Percentiles rank a stretch among this genome's conserved stretches.
These are phyloP conservation scores for Fusarium marasasianum DNA, from an alignment of 2,329 filamentous ascomycete genomes.

Conservation along the genomic window DNA sequence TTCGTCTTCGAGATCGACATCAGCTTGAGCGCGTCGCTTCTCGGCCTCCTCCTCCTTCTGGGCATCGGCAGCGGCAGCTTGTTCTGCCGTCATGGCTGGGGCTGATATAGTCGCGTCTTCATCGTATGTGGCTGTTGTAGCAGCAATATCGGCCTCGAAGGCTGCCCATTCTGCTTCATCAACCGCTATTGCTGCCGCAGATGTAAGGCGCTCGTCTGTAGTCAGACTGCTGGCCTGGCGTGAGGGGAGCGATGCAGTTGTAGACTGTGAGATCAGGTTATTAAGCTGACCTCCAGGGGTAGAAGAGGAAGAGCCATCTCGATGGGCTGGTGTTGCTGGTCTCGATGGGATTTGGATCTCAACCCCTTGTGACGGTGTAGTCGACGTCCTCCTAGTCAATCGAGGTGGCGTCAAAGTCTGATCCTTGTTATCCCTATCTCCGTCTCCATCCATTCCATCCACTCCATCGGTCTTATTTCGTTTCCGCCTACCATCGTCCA, in stretches of 20 bases:
- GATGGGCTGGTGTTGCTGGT: slow-evolving; percentile 66
- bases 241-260: slow-evolving; percentile 45
- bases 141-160: slow-evolving; percentile 83
- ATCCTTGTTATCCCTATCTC: slow-evolving; percentile 33
- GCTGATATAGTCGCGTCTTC: slow-evolving; percentile 72
- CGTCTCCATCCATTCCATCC: slow-evolving; percentile 40
- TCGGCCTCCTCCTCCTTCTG: slow-evolving; percentile 61
- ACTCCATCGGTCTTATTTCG: slow-evolving; percentile 54
- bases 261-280: slow-evolving; percentile 17
- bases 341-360: slow-evolving; percentile 72
- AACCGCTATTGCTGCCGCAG: slow-evolving; percentile 42
- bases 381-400: slow-evolving; percentile 58
- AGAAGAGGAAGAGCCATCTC: slow-evolving; percentile 54
- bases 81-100: slow-evolving; percentile 71
- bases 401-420: slow-evolving; percentile 52
- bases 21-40: slow-evolving; percentile 63
- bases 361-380: slow-evolving; percentile 63
- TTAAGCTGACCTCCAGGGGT: slow-evolving; percentile 46
- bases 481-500: slow-evolving; percentile 55
- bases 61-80: slow-evolving; percentile 65
- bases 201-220: slow-evolving; percentile 25
- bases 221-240: slow-evolving; percentile 40
- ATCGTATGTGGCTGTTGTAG: slow-evolving; percentile 49
- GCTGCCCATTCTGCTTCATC: slow-evolving; percentile 88
- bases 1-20: slow-evolving; percentile 70